phyloP scores from a whole-genome alignment of 2,329 filamentous ascomycete species.

The Didymella exigua region DNA sequence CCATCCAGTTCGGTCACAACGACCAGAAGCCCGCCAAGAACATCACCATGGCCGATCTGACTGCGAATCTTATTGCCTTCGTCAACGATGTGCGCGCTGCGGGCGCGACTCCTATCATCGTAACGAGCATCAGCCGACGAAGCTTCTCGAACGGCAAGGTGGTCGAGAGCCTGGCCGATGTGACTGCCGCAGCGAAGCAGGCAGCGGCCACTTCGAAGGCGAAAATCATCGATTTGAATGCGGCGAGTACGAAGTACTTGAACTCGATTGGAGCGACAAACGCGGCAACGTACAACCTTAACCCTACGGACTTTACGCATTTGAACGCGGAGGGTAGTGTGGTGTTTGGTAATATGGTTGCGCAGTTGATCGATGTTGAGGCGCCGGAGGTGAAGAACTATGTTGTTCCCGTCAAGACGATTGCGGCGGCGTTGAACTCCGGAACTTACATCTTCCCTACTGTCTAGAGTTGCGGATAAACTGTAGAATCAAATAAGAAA shows the following conservation, averaged over 20 bases:
- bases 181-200: conserved; percentile 53
- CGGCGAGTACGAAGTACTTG: conserved; percentile 56
- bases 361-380: conserved; percentile 20
- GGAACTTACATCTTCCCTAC: conserved; percentile 23
- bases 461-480: too few relatives aligned
- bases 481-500: too few relatives aligned
- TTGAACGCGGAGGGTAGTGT: conserved; percentile 28
- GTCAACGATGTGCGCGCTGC: conserved; percentile 39
- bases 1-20: conserved; percentile 66
- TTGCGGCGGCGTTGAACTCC: conserved; percentile 19
- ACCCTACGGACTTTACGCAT: conserved; percentile 29
- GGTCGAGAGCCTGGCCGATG: conserved; percentile 53
- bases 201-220: conserved; percentile 51
- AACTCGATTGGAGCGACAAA: conserved; percentile 56
- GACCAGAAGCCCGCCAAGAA: conserved; percentile 57
- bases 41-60: conserved; percentile 55
- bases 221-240: conserved; percentile 59
- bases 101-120: conserved; percentile 51
- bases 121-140: conserved; percentile 61
- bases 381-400: conserved; percentile 18
- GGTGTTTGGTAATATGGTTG: conserved; percentile 33
- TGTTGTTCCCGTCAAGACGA: conserved; percentile 18
- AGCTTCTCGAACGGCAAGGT: conserved; percentile 49
- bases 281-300: conserved; percentile 57
- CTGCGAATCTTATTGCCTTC: conserved; percentile 56